Evolutionary conservation across 2,329 filamentous ascomycete species (phyloP).

Genomic region (Ilyonectria sp.): DNA sequence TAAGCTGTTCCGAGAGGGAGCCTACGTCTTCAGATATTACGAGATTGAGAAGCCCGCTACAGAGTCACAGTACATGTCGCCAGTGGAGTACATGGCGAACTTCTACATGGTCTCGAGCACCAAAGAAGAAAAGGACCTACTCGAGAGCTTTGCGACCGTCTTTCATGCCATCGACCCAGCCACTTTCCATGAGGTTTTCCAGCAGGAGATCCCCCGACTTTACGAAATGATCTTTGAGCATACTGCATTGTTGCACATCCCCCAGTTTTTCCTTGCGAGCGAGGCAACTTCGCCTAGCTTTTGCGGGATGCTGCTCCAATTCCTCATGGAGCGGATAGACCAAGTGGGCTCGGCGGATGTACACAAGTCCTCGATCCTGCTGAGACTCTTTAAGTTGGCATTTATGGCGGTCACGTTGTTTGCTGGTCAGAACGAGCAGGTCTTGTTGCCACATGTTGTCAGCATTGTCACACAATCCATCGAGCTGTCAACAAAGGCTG

Average conservation of each 20-base stretch:
- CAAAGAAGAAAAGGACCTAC: slow-evolving; percentile 96
- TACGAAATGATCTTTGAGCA: slow-evolving; percentile 99
- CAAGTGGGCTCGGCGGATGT: slow-evolving; percentile 94
- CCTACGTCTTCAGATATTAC: slow-evolving; percentile 97
- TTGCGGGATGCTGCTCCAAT: slow-evolving; percentile 97
- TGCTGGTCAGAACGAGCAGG: slow-evolving; percentile 93
- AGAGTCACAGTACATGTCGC: slow-evolving; percentile 83
- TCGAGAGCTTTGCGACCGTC: slow-evolving; percentile 98
- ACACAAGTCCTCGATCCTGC: slow-evolving; percentile 91
- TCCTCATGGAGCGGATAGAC: slow-evolving; percentile 96
- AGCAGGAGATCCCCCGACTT: slow-evolving; percentile 95
- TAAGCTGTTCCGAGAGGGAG: slow-evolving; percentile 97
- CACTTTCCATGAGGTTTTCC: slow-evolving; percentile 98
- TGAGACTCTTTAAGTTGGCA: slow-evolving; percentile 96
- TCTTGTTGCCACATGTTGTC: slow-evolving; percentile 94
- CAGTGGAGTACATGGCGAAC: slow-evolving; percentile 93
- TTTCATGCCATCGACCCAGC: slow-evolving; percentile 99
- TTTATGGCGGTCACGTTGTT: slow-evolving; percentile 99
- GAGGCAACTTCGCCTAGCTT: slow-evolving; percentile 98
- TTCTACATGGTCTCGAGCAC: slow-evolving; percentile 95
- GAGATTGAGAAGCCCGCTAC: slow-evolving; percentile 84
- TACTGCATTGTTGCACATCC: slow-evolving; percentile 91
- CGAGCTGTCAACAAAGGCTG: slow-evolving; percentile 92
- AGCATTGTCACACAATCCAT: slow-evolving; percentile 99
- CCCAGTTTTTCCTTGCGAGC: slow-evolving; percentile 98